Evolutionary conservation across 768 basidiomycete genomes (phyloP).

Genomic region (Boletus huronensis): DNA sequence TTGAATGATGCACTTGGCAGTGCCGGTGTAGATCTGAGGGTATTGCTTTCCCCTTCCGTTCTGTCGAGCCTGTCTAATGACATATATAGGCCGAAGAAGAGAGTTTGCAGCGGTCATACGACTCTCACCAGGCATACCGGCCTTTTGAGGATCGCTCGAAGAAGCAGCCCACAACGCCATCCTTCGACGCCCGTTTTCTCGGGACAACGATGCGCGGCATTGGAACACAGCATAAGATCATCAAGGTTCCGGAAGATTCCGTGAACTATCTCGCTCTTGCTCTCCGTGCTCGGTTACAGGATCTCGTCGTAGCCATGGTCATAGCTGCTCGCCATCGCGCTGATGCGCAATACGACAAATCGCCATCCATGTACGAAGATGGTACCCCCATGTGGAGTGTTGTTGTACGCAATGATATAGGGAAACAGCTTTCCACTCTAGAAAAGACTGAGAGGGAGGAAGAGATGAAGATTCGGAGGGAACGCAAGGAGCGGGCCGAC

Average conservation of each 20-base stretch:
- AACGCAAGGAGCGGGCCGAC: conserved; percentile 75
- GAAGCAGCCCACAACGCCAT: conserved; percentile 67
- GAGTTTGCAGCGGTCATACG: conserved; percentile 62
- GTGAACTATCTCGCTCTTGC: conserved; percentile 79
- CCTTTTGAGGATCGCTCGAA: conserved; percentile 74
- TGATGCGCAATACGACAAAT: conserved; percentile 65
- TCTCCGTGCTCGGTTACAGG: conserved; percentile 69
- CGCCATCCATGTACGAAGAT: conserved; percentile 63
- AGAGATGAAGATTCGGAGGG: conserved; percentile 67
- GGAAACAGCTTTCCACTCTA: conserved; percentile 69
- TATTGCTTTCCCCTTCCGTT: conserved; percentile 30
- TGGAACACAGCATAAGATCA: conserved; percentile 65
- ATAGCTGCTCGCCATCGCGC: conserved; percentile 64
- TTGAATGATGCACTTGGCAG: conserved; percentile 83
- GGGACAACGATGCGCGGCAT: conserved; percentile 66
- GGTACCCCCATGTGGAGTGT: conserved; percentile 81
- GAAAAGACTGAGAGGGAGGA: conserved; percentile 84
- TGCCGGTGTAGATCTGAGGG: conserved; percentile 83
- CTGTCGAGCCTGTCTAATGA: neutral
- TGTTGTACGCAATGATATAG: conserved; percentile 71
- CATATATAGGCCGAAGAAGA: conserved; percentile 80
- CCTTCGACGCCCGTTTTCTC: conserved; percentile 66
- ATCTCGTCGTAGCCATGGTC: conserved; percentile 65
- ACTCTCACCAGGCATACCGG: conserved; percentile 60
- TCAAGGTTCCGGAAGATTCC: conserved; percentile 63